Evolutionary conservation across 176 grass and related monocot species (phyloP), one percentile per base, ranked within the genome.

Genomic region (Secale cereale): DNA sequence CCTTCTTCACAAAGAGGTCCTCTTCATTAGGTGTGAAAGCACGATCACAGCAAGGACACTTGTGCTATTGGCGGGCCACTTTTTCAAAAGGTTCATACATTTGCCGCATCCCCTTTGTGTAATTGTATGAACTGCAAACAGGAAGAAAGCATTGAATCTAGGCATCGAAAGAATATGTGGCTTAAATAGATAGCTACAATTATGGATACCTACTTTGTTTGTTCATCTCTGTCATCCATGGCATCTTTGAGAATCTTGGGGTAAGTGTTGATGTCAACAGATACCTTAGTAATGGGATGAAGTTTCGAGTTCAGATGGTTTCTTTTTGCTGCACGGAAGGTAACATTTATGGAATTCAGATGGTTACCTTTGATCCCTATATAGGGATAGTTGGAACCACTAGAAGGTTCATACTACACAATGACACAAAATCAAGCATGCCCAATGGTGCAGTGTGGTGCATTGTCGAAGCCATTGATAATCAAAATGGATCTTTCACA

Each of bases 1-100:
- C 95, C 85, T 97, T 97, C 85, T 97, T 97, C 48, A 97, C 82
- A 31, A 94, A 97, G 28, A 91, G 60, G 84, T 97, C 95, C 85
- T 94, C 95, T 87, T 97, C 95, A 39, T 94, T 82, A 76, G 90
- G 90, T 35, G 91, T 93, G 85, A 97, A 97, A 82, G 82, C 86
- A 16, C 95, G 90, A 57, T 97, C 92, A 86, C 95, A 97, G 37
- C 92, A 97, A 37, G 95, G 95, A 45, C 95, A 97, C 52, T 86
- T 88, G 85, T 97, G 95, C 65, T 84, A 76, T 54, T 93, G 66
- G 86, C 95, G 90, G 78, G 92, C 95, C 70, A 94, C 77, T 78
- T 83, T 83, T 81, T 94, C 92, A 83, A 93, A 97, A 85, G 95
- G 92, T 26, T 86, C 91, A 80, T 91, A 94, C 91, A 97, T 94